These are phyloP conservation scores for Komagataella pseudopastoris DNA, from an alignment of 805 yeast genomes.

Conservation along the genomic window DNA sequence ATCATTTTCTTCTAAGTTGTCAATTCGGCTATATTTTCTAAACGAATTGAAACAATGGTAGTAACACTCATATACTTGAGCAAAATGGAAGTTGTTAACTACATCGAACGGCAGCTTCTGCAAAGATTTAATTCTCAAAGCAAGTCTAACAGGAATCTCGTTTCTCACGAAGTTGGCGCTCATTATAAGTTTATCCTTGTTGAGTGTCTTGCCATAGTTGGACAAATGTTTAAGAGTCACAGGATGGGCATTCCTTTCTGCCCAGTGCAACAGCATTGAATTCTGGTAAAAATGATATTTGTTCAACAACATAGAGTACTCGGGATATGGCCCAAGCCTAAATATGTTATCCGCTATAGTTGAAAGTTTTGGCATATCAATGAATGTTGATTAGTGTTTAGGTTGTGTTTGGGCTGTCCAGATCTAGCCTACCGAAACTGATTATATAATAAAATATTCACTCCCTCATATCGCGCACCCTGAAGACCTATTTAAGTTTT, in stretches of 20 bases:
- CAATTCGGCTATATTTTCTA: slow-evolving; percentile 56
- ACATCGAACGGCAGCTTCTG: slow-evolving; percentile 74
- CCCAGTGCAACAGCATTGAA: slow-evolving; percentile 49
- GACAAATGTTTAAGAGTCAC: slow-evolving; percentile 85
- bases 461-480: neutral
- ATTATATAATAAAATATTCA: neutral
- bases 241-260: slow-evolving; percentile 64
- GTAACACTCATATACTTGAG: slow-evolving; percentile 81
- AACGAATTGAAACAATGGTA: slow-evolving; percentile 80
- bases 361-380: neutral
- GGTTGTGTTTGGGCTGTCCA: neutral
- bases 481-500: neutral
- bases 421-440: neutral
- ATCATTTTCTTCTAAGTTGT: slow-evolving; percentile 61
- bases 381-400: neutral
- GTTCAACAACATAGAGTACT: slow-evolving; percentile 7
- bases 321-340: slow-evolving; percentile 4
- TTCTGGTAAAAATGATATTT: slow-evolving; percentile 83
- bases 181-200: slow-evolving; percentile 61
- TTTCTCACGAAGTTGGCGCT: slow-evolving; percentile 83
- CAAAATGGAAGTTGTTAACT: slow-evolving; percentile 73
- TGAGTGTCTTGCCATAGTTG: slow-evolving; percentile 70
- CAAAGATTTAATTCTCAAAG: slow-evolving; percentile 65
- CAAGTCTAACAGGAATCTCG: slow-evolving; percentile 76
- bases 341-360: slow-evolving; percentile 1